Evolutionary conservation across 106 monocot species (phyloP).

Genomic region (Cymbidium sinense): DNA sequence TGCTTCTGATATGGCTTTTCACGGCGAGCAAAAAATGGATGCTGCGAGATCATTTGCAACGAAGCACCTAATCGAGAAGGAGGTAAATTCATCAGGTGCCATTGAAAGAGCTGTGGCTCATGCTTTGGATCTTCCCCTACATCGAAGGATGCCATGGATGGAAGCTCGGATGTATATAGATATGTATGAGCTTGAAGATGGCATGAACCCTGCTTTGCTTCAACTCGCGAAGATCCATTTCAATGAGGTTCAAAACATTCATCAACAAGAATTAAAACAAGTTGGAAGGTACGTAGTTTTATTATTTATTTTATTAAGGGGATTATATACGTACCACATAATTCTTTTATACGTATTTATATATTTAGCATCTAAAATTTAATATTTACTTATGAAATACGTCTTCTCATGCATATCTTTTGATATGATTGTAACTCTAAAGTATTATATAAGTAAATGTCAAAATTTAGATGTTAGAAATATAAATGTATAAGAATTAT

Average conservation of each 20-base stretch:
- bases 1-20: not conserved
- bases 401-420: too few relatives aligned
- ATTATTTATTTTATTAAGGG: too few relatives aligned
- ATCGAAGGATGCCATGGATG: constrained; percentile 1
- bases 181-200: not conserved
- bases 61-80: not conserved
- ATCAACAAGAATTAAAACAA: not conserved
- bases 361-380: too few relatives aligned
- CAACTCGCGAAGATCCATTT: constrained; percentile 1
- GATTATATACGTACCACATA: too few relatives aligned
- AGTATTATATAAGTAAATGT: too few relatives aligned
- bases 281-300: not conserved
- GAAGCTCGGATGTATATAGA: not conserved
- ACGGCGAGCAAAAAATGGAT: not conserved
- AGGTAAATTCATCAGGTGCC: not conserved
- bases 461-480: too few relatives aligned
- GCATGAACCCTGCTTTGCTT: constrained; percentile 5
- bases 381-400: too few relatives aligned
- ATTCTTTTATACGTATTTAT: too few relatives aligned
- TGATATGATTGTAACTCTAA: too few relatives aligned
- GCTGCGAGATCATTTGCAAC: not conserved
- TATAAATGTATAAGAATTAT: too few relatives aligned
- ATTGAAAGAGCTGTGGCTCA: not conserved
- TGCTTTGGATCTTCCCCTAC: not conserved
- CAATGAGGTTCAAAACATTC: not conserved